These are phyloP conservation scores for Elaeis guineensis DNA, from an alignment of 176 grass and related monocot species.

Conservation along the genomic window DNA sequence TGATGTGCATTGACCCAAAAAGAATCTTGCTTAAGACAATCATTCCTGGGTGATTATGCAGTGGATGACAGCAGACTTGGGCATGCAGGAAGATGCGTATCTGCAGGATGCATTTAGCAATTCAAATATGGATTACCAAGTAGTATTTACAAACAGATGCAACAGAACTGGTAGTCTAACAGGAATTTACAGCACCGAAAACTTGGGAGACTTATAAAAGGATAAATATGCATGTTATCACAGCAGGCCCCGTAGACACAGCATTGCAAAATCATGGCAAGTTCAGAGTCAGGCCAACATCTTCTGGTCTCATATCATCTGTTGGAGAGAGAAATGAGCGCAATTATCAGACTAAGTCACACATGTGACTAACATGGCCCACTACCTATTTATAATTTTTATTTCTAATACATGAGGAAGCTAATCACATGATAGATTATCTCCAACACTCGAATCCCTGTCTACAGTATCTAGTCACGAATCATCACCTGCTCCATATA, in stretches of 20 bases:
- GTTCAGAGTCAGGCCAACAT: conserved; percentile 34
- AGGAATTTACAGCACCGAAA: conserved; percentile 41
- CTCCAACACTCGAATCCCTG: too few relatives aligned
- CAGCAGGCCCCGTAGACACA: conserved; percentile 19
- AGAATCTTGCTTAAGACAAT: conserved; percentile 93
- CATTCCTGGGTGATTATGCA: conserved; percentile 93
- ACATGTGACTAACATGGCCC: too few relatives aligned
- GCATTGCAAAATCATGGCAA: conserved; percentile 33
- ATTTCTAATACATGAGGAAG: too few relatives aligned
- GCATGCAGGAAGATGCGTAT: conserved; percentile 86
- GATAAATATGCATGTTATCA: conserved; percentile 62
- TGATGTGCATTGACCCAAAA: conserved; percentile 86
- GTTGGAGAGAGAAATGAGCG: not conserved
- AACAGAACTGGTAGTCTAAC: too few relatives aligned
- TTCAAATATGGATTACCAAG: too few relatives aligned
- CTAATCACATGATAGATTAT: too few relatives aligned
- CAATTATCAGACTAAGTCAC: conserved; percentile 4
- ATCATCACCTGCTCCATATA: too few relatives aligned
- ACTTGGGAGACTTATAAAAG: conserved; percentile 55
- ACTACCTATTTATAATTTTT: too few relatives aligned
- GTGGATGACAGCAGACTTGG: conserved; percentile 55
- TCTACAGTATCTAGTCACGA: too few relatives aligned
- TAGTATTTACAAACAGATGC: too few relatives aligned
- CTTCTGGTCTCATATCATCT: conserved; percentile 48
- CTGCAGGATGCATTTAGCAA: conserved; percentile 27